Evolutionary conservation across 805 yeast genomes (phyloP).

Genomic region (Pichia exigua): DNA sequence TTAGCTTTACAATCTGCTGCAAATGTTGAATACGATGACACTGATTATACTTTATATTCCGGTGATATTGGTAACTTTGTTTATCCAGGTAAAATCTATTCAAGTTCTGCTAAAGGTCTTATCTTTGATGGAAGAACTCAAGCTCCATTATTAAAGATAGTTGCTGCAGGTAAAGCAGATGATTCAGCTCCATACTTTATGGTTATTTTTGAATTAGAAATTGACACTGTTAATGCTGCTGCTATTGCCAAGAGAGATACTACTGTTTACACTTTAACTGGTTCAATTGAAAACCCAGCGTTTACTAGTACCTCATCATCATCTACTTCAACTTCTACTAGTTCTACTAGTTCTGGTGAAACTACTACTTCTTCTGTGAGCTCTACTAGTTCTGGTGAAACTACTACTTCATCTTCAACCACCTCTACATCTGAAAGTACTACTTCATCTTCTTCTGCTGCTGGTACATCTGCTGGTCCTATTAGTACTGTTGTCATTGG

Average conservation of each 20-base stretch:
- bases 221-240: conserved; percentile 8
- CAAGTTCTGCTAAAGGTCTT: conserved; percentile 2
- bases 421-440: neutral
- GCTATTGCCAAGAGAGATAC: conserved; percentile 13
- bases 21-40: neutral
- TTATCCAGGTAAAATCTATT: conserved; percentile 6
- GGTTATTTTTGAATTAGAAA: conserved; percentile 1
- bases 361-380: conserved; percentile 6
- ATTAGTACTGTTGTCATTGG: neutral
- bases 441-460: neutral
- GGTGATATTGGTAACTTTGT: conserved; percentile 12
- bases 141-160: conserved; percentile 12
- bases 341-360: conserved; percentile 4
- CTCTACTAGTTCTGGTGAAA: conserved; percentile 4
- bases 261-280: conserved; percentile 9
- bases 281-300: conserved; percentile 6
- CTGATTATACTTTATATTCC: conserved; percentile 3
- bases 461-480: neutral
- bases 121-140: conserved; percentile 11
- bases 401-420: conserved; percentile 8
- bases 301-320: neutral
- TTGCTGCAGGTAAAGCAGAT: conserved; percentile 3
- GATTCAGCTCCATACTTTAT: conserved; percentile 1
- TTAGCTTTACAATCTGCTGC: neutral
- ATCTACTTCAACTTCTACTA: neutral